Percentiles rank a stretch among this genome's conserved stretches.
Conservation (phyloP, 2,329 filamentous ascomycete species). For the Fusarium tjaetaba region DNA sequence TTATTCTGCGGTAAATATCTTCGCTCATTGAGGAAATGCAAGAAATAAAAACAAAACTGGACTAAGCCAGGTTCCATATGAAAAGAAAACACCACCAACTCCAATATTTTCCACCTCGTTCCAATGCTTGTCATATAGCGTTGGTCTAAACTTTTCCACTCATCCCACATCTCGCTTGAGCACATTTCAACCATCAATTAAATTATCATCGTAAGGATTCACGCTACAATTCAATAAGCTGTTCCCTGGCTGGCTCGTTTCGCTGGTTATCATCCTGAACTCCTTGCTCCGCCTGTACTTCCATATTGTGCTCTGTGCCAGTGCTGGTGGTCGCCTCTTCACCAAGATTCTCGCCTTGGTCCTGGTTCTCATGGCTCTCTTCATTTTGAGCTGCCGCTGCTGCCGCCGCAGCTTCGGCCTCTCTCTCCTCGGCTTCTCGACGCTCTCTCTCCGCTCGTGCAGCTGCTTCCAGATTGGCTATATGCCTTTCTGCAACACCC, state of each 20-base stretch:
- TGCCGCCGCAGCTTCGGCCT: constrained; percentile 46
- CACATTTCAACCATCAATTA: constrained; percentile 9
- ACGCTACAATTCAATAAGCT: constrained; percentile 34
- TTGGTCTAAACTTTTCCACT: constrained; percentile 35
- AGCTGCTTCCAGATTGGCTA: constrained; percentile 66
- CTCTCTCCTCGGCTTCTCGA: constrained; percentile 52
- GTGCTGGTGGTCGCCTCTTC: constrained; percentile 9
- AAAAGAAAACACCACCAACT: constrained; percentile 39
- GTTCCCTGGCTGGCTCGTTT: constrained; percentile 32
- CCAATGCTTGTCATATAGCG: constrained; percentile 18
- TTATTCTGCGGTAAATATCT: constrained; percentile 28
- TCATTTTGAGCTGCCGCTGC: constrained; percentile 39
- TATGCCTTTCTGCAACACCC: constrained; percentile 72
- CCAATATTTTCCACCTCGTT: constrained; percentile 25
- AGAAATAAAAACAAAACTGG: constrained; percentile 2
- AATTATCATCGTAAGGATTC: neutral
- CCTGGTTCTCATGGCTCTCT: constrained; percentile 33
- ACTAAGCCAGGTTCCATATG: constrained; percentile 4
- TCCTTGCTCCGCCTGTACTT: constrained; percentile 13
- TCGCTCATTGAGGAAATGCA: constrained; percentile 23
- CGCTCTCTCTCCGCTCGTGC: constrained; percentile 57
- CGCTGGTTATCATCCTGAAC: constrained; percentile 15
- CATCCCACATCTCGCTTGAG: constrained; percentile 27
- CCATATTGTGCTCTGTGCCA: constrained; percentile 22
- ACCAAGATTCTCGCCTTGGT: constrained; percentile 6